phyloP scores from a whole-genome alignment of 352 stramenopile genomes.

The Thalassiosira pacifica region DNA sequence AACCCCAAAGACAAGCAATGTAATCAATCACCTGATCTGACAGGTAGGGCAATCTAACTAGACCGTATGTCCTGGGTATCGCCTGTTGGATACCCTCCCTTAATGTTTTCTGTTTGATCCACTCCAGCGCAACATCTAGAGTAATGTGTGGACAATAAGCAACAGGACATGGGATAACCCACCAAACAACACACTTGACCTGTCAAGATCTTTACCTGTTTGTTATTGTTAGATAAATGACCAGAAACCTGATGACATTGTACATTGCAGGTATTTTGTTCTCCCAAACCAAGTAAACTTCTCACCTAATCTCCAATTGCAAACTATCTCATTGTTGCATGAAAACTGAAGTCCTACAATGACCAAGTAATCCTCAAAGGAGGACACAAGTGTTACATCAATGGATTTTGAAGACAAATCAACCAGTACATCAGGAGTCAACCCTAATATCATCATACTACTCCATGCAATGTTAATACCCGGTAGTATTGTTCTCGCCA shows the following conservation, averaged over 20 bases:
- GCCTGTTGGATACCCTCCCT: not conserved
- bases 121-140: not conserved
- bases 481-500: no score
- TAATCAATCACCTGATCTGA: not conserved
- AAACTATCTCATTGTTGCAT: no score
- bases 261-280: not conserved
- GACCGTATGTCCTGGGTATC: not conserved
- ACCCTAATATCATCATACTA: no score
- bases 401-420: not conserved
- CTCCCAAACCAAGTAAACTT: no score
- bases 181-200: not conserved
- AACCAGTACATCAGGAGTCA: not conserved
- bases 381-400: not conserved
- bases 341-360: no score
- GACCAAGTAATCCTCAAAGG: no score
- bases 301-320: not conserved
- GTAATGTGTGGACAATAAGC: not conserved
- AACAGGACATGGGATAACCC: not conserved
- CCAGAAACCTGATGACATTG: not conserved
- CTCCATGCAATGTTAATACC: not conserved
- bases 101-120: not conserved
- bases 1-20: not conserved
- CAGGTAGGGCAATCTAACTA: no score
- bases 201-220: constrained; percentile 1
- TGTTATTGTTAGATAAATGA: not conserved